These are phyloP conservation scores for Rostrohypoxylon terebratum DNA, from an alignment of 495 filamentous ascomycete species.

Conservation along the genomic window DNA sequence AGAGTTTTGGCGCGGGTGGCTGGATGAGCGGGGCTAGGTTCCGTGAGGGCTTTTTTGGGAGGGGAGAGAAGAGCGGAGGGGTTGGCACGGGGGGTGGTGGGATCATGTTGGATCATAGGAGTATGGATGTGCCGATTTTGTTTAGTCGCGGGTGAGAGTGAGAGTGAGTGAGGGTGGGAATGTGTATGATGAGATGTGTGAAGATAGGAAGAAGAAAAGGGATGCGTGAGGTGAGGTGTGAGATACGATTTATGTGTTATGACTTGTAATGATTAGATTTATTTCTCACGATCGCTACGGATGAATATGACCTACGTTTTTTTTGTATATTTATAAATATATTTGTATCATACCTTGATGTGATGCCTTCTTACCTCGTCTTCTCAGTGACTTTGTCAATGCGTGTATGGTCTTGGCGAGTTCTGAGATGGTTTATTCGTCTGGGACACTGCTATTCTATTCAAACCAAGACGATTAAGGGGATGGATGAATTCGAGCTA, in stretches of 20 bases:
- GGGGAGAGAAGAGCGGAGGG: conserved; percentile 44
- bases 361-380: neutral
- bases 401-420: too few relatives aligned
- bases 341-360: neutral
- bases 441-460: too few relatives aligned
- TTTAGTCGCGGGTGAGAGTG: conserved; percentile 55
- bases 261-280: conserved; percentile 43
- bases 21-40: conserved; percentile 51
- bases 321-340: conserved; percentile 17
- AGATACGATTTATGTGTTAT: conserved; percentile 27
- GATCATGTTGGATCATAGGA: conserved; percentile 44
- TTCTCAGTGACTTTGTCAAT: too few relatives aligned
- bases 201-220: neutral
- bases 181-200: neutral
- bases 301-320: conserved; percentile 33
- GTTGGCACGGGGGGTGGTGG: conserved; percentile 39
- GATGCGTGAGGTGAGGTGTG: conserved; percentile 7
- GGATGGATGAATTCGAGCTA: too few relatives aligned
- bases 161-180: neutral
- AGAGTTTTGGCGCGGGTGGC: conserved; percentile 44
- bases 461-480: too few relatives aligned
- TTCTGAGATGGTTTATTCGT: too few relatives aligned
- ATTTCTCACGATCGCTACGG: conserved; percentile 18
- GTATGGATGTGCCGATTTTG: conserved; percentile 64
- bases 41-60: conserved; percentile 58